phyloP scores from a whole-genome alignment of 257 asterid species.

The Echium plantagineum region DNA sequence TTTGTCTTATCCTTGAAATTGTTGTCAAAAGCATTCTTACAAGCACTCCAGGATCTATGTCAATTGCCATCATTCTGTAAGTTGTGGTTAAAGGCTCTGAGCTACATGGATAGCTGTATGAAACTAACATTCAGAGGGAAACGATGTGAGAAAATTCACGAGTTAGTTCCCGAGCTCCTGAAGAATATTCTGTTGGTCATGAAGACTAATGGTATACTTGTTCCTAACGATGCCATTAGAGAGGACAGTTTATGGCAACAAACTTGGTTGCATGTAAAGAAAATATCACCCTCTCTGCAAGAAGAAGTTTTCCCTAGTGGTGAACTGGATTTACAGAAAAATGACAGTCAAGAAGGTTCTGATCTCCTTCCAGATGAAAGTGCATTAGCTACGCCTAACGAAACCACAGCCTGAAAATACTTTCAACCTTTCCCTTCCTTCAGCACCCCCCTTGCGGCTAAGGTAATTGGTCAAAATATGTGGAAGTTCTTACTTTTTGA shows the following conservation, averaged over 20 bases:
- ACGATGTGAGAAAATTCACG: constrained; percentile 68
- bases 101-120: constrained; percentile 46
- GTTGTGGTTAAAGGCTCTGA: constrained; percentile 55
- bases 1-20: constrained; percentile 58
- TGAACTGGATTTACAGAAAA: constrained; percentile 50
- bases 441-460: too few relatives aligned
- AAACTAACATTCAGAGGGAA: constrained; percentile 64
- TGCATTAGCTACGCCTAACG: constrained; percentile 45
- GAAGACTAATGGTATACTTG: constrained; percentile 61
- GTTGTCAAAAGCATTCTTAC: constrained; percentile 53
- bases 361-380: constrained; percentile 27
- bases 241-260: constrained; percentile 74
- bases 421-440: background rate
- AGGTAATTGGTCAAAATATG: too few relatives aligned
- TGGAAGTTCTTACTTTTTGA: background rate
- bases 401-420: constrained; percentile 37
- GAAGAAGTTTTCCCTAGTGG: constrained; percentile 52
- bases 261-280: constrained; percentile 71
- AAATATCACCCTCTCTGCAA: constrained; percentile 59
- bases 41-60: constrained; percentile 41
- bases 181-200: constrained; percentile 69
- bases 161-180: constrained; percentile 79
- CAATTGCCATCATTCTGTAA: constrained; percentile 48
- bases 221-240: constrained; percentile 42
- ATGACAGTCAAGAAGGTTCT: constrained; percentile 25